A percentile compares a stretch with the other conserved stretches of the same genome.
These are phyloP conservation scores for Emiliania huxleyi DNA, from an alignment of 78 protist genomes.

Conservation along the genomic window DNA sequence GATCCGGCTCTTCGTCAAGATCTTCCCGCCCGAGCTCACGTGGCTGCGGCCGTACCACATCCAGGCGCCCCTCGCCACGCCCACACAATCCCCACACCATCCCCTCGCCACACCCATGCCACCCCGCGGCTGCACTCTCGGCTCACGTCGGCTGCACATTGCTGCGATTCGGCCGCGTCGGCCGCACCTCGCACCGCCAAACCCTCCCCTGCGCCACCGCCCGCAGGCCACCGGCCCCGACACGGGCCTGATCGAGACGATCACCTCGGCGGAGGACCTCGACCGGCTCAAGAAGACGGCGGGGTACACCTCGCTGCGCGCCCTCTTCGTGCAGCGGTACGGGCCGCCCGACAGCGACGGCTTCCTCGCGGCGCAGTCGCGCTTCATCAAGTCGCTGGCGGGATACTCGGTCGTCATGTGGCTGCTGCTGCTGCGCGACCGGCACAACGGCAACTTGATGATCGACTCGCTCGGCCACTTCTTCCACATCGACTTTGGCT, in stretches of 20 bases:
- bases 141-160: too few relatives aligned
- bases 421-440: background rate
- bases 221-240: constrained; percentile 1
- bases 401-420: background rate
- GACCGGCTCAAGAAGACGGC: background rate
- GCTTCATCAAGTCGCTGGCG: background rate
- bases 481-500: constrained; percentile 32
- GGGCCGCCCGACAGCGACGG: too few relatives aligned
- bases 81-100: too few relatives aligned
- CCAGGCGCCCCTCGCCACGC: too few relatives aligned
- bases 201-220: too few relatives aligned
- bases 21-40: background rate
- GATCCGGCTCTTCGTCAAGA: background rate
- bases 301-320: background rate
- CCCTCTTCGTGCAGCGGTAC: background rate
- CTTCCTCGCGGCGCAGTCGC: background rate
- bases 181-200: too few relatives aligned
- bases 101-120: too few relatives aligned
- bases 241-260: background rate
- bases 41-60: background rate
- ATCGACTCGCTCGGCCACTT: background rate
- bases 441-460: constrained; percentile 28
- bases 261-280: background rate
- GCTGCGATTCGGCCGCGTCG: too few relatives aligned
- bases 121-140: too few relatives aligned